These are phyloP conservation scores for Fimicolochytrium jonesii DNA, from an alignment of 192 early-diverging fungal species.

Conservation along the genomic window DNA sequence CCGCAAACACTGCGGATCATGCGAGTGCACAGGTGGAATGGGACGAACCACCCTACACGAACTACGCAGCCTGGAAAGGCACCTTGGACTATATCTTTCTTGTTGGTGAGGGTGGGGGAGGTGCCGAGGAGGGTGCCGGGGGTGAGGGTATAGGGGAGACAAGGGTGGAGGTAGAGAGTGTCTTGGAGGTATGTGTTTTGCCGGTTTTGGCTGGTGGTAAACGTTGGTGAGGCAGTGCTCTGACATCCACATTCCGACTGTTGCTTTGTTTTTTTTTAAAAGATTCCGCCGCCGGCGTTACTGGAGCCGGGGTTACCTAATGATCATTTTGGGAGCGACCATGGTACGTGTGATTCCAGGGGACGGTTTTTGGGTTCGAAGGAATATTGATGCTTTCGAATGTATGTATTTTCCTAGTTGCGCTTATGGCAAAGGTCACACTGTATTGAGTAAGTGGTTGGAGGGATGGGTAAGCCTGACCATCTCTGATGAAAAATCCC, in stretches of 20 bases:
- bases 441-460: background rate
- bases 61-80: slow-evolving; percentile 29
- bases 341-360: no score
- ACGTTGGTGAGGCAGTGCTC: no score
- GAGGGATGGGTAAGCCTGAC: no score
- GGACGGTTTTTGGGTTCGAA: no score
- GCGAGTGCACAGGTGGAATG: no score
- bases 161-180: no score
- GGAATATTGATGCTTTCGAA: no score
- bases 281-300: slow-evolving; percentile 18
- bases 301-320: slow-evolving; percentile 41
- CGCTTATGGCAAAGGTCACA: slow-evolving; percentile 26
- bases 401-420: no score
- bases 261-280: slow-evolving; percentile 3
- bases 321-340: slow-evolving; percentile 29
- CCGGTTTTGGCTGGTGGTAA: no score
- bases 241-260: background rate
- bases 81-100: slow-evolving; percentile 41
- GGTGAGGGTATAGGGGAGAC: background rate
- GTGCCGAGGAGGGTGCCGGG: background rate
- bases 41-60: slow-evolving; percentile 38
- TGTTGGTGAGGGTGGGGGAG: background rate
- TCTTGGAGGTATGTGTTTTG: no score
- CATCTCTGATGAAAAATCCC: no score
- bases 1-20: no score